phyloP scores from a whole-genome alignment of 257 asterid genomes.

The Osmanthus fragrans region DNA sequence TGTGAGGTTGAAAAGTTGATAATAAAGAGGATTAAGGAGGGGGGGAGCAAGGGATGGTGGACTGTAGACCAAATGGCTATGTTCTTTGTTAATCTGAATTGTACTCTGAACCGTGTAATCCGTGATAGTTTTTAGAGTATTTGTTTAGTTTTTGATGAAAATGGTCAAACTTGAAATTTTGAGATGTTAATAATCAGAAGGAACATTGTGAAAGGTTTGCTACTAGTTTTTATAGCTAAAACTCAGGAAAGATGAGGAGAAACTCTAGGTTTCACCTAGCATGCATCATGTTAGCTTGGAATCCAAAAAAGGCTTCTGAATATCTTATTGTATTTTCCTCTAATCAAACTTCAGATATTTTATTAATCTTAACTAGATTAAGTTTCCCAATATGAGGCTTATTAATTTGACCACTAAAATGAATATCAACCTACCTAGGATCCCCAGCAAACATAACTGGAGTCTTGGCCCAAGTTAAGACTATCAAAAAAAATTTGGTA shows the following conservation, averaged over 20 bases:
- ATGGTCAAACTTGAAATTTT: too few species aligned
- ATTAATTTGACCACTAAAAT: neutral
- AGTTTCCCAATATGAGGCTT: too few species aligned
- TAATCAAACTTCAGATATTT: neutral
- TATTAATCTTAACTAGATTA: neutral
- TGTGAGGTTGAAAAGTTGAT: too few species aligned
- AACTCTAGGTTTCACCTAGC: too few species aligned
- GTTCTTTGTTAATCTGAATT: too few species aligned
- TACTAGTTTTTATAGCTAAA: neutral
- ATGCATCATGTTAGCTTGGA: neutral
- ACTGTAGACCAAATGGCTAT: too few species aligned
- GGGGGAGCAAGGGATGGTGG: too few species aligned
- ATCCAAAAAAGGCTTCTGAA: neutral
- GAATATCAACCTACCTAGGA: neutral
- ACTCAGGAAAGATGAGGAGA: too few species aligned
- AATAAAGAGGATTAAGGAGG: too few species aligned
- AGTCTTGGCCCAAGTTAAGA: neutral
- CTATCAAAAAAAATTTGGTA: neutral
- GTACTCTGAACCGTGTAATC: too few species aligned
- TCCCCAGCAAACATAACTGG: neutral
- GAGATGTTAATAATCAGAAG: neutral
- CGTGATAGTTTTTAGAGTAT: too few species aligned
- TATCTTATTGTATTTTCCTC: neutral
- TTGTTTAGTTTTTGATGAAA: too few species aligned
- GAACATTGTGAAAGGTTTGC: neutral